Evolutionary conservation across 805 yeast genomes (phyloP), one percentile per base, ranked within the genome.

Genomic region (Lachancea thermotolerans): DNA sequence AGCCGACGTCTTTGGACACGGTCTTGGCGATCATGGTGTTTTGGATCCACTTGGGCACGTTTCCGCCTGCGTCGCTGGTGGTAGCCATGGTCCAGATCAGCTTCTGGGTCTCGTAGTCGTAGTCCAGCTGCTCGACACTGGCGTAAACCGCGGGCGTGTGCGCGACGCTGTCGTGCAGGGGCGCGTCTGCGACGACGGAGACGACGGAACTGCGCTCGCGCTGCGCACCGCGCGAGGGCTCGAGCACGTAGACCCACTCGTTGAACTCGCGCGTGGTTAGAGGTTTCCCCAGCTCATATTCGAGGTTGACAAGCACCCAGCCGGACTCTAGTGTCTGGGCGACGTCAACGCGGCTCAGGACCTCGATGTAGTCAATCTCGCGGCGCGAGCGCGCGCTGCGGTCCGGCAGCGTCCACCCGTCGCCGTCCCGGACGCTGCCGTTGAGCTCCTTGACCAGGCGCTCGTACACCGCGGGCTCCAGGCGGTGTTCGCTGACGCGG

Each of bases 21-120:
- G 67, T 62, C 45, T 66, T 67, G 7, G 69, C 65, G 39, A 69
- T 66, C 48, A 66, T 65, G 10, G 67, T 52, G 49, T 66, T 66
- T 46, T 70, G 74, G 12, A 70, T 25, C 64, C 67, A 67, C 41
- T 63, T 59, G 7, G 73, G 73, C 5, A 70, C 64, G 39, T 58
- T 57, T 0, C 74, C 74, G 33, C 71, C 70, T 17, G 70, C 67
- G 49, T 70, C 70, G 44, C 69, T 62, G 7, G 59, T 47, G 1
- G 72, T 67, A 25, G 64, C 58, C 72, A 69, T 70, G 4, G 47
- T 49, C 74, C 74, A 70, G 28, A 54, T 59, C 12, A 62, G 45
- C 25, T 45, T 42, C 30, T 50, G 47, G 1, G 51, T 48, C 8
- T 36, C 30, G 33, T 37, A 43, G 41, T 58, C 49, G 46, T 57